Percentiles rank a stretch among this genome's conserved stretches.
Evolutionary conservation across 2,329 filamentous ascomycete genomes (phyloP).

Genomic region (Hymenotorrendiella dingleyae): DNA sequence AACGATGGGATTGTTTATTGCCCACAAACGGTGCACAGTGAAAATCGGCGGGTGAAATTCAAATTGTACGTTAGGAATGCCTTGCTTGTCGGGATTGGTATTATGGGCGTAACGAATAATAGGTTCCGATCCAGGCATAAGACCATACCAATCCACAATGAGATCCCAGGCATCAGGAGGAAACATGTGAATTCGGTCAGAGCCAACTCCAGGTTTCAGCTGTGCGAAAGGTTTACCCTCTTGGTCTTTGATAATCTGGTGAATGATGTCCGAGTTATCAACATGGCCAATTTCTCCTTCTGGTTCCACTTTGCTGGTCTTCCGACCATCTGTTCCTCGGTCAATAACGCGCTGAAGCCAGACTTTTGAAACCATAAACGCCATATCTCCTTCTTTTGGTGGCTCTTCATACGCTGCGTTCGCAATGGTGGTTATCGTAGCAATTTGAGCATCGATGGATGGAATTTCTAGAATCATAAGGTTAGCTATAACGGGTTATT

Average conservation of each 20-base stretch:
- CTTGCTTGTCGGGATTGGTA: slow-evolving; percentile 53
- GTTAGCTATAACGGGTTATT: too few relatives aligned
- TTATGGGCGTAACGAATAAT: slow-evolving; percentile 76
- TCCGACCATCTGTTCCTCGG: slow-evolving; percentile 52
- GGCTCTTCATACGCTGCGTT: slow-evolving; percentile 41
- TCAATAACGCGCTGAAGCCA: slow-evolving; percentile 75
- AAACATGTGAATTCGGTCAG: slow-evolving; percentile 71
- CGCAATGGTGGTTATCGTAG: slow-evolving; percentile 59
- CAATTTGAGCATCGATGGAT: slow-evolving; percentile 65
- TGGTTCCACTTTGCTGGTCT: slow-evolving; percentile 52
- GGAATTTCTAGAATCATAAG: slow-evolving; percentile 28
- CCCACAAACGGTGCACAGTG: slow-evolving; percentile 73
- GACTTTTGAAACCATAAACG: slow-evolving; percentile 69
- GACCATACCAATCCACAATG: slow-evolving; percentile 75
- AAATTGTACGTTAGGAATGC: slow-evolving; percentile 63
- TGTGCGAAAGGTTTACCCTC: slow-evolving; percentile 58
- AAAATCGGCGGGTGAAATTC: slow-evolving; percentile 83
- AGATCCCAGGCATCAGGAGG: slow-evolving; percentile 76
- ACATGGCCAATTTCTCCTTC: slow-evolving; percentile 65
- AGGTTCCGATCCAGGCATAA: slow-evolving; percentile 61
- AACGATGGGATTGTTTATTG: slow-evolving; percentile 49
- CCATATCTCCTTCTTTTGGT: slow-evolving; percentile 64
- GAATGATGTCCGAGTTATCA: slow-evolving; percentile 79
- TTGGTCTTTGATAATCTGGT: slow-evolving; percentile 50
- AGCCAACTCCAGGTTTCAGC: slow-evolving; percentile 61